phyloP scores from a whole-genome alignment of 2,329 filamentous ascomycete genomes.

The Aspergillus terreus region DNA sequence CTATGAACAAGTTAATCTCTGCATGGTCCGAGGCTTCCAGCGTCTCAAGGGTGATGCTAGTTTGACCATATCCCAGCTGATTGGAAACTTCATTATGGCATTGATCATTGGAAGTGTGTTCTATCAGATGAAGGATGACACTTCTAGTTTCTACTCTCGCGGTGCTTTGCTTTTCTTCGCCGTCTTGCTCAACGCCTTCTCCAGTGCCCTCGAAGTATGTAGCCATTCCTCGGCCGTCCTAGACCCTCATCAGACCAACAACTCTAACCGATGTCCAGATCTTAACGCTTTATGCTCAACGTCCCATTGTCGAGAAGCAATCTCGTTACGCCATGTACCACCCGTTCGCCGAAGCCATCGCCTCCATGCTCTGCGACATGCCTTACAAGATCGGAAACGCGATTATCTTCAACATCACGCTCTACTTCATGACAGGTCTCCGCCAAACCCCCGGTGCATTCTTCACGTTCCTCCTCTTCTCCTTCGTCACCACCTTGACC shows the following conservation, averaged over 20 bases:
- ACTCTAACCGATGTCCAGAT: not conserved
- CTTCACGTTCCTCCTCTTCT: slow-evolving; percentile 78
- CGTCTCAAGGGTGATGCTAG: slow-evolving; percentile 70
- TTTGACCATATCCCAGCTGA: slow-evolving; percentile 60
- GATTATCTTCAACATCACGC: slow-evolving; percentile 68
- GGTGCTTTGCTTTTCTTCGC: slow-evolving; percentile 78
- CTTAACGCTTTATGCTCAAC: slow-evolving; percentile 13
- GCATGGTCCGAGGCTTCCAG: slow-evolving; percentile 72
- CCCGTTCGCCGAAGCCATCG: slow-evolving; percentile 6
- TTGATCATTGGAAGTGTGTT: slow-evolving; percentile 75
- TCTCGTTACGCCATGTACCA: slow-evolving; percentile 14
- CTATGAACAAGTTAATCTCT: slow-evolving; percentile 66
- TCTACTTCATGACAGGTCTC: slow-evolving; percentile 84
- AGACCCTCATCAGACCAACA: not conserved
- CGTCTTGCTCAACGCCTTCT: slow-evolving; percentile 76
- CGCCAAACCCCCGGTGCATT: slow-evolving; percentile 68
- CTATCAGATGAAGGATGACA: slow-evolving; percentile 64
- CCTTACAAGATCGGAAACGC: slow-evolving; percentile 72
- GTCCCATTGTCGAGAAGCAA: slow-evolving; percentile 14
- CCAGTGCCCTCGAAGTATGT: slow-evolving; percentile 60
- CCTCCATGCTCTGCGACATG: slow-evolving; percentile 33
- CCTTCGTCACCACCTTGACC: slow-evolving; percentile 65
- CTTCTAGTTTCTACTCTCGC: slow-evolving; percentile 68
- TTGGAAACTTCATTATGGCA: slow-evolving; percentile 66
- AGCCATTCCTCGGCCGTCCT: not conserved